Percentiles rank a stretch among this genome's conserved stretches.
Evolutionary conservation across 139 green algal genomes (phyloP).

Genomic region (Chlamydomonas applanata): DNA sequence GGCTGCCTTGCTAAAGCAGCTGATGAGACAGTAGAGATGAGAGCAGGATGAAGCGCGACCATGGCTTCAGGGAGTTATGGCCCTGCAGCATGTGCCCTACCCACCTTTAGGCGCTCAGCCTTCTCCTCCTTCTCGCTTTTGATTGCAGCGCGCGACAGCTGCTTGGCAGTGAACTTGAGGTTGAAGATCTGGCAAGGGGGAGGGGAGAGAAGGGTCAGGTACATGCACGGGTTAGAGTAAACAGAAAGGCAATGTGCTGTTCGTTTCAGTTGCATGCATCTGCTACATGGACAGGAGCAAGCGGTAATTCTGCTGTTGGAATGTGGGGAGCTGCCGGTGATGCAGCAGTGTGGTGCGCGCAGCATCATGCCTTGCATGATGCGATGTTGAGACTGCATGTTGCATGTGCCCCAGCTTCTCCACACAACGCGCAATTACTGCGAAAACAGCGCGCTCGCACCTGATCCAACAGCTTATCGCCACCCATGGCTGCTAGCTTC

Average conservation of each 20-base stretch:
- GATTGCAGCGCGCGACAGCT: slow-evolving; percentile 73
- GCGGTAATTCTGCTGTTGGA: no score
- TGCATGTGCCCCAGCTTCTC: not conserved
- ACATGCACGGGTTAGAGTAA: not conserved
- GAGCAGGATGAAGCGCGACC: no score
- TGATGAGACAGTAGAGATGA: no score
- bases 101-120: slow-evolving; percentile 80
- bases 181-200: slow-evolving; percentile 87
- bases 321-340: slow-evolving; percentile 1
- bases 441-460: not conserved
- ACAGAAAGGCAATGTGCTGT: no score
- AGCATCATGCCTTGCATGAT: no score
- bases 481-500: slow-evolving; percentile 29
- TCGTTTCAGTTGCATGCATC: no score
- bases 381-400: no score
- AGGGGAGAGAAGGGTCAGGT: not conserved
- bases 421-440: not conserved
- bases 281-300: no score
- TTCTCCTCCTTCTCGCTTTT: slow-evolving; percentile 98
- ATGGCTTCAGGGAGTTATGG: no score
- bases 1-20: no score
- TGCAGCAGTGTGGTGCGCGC: slow-evolving; percentile 9
- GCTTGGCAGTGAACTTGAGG: slow-evolving; percentile 92
- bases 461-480: slow-evolving; percentile 43
- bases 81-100: no score